Conservation (phyloP, 768 basidiomycete species). For the Xerocomellus amylosporus region DNA sequence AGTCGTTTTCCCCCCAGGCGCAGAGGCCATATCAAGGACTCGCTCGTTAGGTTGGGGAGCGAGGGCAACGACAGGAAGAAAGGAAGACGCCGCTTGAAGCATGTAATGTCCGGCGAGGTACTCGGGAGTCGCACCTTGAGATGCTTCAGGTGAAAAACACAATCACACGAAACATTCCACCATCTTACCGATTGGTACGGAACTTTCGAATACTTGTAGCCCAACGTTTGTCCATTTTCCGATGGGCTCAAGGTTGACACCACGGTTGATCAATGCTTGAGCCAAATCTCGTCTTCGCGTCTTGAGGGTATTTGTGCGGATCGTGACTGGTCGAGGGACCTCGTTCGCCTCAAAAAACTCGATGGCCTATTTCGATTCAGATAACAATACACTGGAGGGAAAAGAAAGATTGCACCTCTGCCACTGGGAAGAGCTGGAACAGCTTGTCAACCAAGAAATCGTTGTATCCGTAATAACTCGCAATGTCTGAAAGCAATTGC, state of each 20-base stretch:
- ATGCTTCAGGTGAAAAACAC: background rate
- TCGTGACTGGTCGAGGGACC: conserved; percentile 92
- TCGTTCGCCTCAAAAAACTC: conserved; percentile 99
- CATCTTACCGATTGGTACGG: conserved; percentile 80
- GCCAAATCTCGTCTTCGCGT: conserved; percentile 92
- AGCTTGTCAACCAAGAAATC: conserved; percentile 92
- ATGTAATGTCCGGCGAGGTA: conserved; percentile 99
- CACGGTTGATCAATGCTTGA: conserved; percentile 89
- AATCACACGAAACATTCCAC: background rate
- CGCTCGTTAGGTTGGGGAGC: conserved; percentile 90
- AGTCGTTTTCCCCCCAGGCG: conserved; percentile 97
- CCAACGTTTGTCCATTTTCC: conserved; percentile 99
- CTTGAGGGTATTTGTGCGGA: conserved; percentile 94
- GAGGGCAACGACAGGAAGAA: conserved; percentile 97
- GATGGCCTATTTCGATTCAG: conserved; percentile 60
- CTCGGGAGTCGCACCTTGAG: conserved; percentile 88
- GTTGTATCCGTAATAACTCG: conserved; percentile 97
- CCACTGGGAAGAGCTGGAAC: conserved; percentile 88
- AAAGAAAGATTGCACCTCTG: conserved; percentile 59
- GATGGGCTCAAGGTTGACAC: conserved; percentile 96
- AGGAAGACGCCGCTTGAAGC: conserved; percentile 98
- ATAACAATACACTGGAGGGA: background rate
- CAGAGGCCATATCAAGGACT: conserved; percentile 97
- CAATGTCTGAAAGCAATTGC: conserved; percentile 86
- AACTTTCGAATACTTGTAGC: conserved; percentile 96